Conservation (phyloP, 495 filamentous ascomycete genomes). For the Mycothermus thermophilus region DNA sequence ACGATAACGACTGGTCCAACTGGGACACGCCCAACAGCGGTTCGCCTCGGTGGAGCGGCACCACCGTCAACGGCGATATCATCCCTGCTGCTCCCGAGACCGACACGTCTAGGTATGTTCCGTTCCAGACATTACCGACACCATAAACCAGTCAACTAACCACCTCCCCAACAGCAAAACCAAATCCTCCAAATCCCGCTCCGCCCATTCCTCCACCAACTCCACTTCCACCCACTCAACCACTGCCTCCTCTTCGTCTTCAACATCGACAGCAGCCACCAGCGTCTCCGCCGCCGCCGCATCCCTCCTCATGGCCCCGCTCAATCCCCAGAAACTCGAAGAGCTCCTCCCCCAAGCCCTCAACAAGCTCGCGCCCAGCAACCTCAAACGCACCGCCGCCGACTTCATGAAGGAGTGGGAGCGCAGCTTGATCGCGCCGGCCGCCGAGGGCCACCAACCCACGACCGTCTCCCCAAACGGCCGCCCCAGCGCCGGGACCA, state of each 20-base stretch:
- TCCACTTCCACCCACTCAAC: neutral
- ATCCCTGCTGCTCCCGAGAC: slow-evolving; percentile 26
- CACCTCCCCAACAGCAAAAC: slow-evolving; percentile 7
- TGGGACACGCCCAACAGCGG: slow-evolving; percentile 50
- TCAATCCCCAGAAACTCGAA: slow-evolving; percentile 27
- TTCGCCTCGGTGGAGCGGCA: slow-evolving; percentile 36
- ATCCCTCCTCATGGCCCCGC: neutral
- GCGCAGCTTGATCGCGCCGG: slow-evolving; percentile 25
- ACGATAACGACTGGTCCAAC: slow-evolving; percentile 59
- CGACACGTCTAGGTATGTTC: slow-evolving; percentile 10
- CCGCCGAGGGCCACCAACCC: too few relatives aligned
- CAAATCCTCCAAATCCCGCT: slow-evolving; percentile 10
- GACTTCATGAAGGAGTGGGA: slow-evolving; percentile 75
- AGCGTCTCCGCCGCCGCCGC: neutral
- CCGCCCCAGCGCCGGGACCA: neutral
- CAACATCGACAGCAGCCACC: neutral
- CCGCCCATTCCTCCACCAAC: neutral
- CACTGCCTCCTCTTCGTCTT: slow-evolving; percentile 1
- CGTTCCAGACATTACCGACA: too few relatives aligned
- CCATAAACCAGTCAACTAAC: too few relatives aligned
- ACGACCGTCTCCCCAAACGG: too few relatives aligned
- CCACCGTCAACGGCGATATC: slow-evolving; percentile 33
- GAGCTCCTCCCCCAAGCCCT: slow-evolving; percentile 51
- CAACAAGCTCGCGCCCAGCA: slow-evolving; percentile 49
- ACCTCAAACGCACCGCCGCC: slow-evolving; percentile 53